A percentile compares a stretch with the other conserved stretches of the same genome.
These are phyloP conservation scores for Tulasnella sp. DNA, from an alignment of 768 basidiomycete genomes.

Conservation along the genomic window DNA sequence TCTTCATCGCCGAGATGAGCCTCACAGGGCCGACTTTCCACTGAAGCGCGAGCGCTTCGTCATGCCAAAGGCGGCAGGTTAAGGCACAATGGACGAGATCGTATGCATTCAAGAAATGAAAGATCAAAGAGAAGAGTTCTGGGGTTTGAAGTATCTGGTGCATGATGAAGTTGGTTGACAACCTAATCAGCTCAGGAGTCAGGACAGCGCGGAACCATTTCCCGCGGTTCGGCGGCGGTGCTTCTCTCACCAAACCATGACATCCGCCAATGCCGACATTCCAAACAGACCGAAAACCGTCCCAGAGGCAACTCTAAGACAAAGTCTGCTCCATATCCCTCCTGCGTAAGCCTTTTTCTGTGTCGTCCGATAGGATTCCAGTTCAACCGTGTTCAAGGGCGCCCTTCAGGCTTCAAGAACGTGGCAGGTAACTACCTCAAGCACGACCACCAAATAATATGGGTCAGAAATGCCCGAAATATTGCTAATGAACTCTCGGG, in stretches of 20 bases:
- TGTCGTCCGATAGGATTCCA: neutral
- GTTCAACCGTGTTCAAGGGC: constrained; percentile 15
- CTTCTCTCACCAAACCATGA: neutral
- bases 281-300: neutral
- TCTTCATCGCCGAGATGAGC: no score
- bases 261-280: neutral
- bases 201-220: neutral
- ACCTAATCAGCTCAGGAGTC: no score
- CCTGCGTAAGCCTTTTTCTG: constrained; percentile 43
- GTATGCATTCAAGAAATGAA: neutral
- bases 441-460: constrained; percentile 62
- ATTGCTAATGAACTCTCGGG: constrained; percentile 25
- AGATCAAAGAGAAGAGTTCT: neutral
- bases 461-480: constrained; percentile 41
- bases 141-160: neutral
- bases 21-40: no score
- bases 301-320: constrained; percentile 64
- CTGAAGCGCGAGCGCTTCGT: no score
- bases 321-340: constrained; percentile 75
- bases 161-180: no score
- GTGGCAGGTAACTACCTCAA: constrained; percentile 71
- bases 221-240: neutral
- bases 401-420: constrained; percentile 38
- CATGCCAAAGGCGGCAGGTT: no score
- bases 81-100: neutral